Evolutionary conservation across 768 basidiomycete species (phyloP).

Genomic region (Suillus discolor): DNA sequence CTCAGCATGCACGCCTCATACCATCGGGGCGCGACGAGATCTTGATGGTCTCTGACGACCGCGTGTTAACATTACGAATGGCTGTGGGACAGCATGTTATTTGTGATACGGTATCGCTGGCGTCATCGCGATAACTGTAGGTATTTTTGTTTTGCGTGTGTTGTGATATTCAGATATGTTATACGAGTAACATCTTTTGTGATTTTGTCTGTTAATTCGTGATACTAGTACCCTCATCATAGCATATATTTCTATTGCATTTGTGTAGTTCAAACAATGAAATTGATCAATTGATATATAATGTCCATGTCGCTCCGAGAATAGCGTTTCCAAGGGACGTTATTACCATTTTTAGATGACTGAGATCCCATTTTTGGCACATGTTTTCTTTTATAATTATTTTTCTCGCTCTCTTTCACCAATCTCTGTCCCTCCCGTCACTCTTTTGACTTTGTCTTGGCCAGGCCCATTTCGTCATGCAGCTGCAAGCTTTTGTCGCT

Average conservation of each 20-base stretch:
- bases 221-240: slow-evolving; percentile 17
- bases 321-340: background rate
- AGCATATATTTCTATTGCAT: slow-evolving; percentile 34
- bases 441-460: slow-evolving; percentile 16
- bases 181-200: slow-evolving; percentile 17
- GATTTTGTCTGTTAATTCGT: slow-evolving; percentile 20
- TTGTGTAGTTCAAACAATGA: background rate
- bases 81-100: slow-evolving; percentile 27
- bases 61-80: slow-evolving; percentile 71
- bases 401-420: background rate
- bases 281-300: no score
- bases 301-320: no score
- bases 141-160: slow-evolving; percentile 8
- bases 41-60: slow-evolving; percentile 87
- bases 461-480: slow-evolving; percentile 38
- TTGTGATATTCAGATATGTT: slow-evolving; percentile 7
- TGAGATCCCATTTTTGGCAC: no score
- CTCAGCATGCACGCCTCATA: slow-evolving; percentile 46
- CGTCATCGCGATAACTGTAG: slow-evolving; percentile 22
- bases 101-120: slow-evolving; percentile 15
- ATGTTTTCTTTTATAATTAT: no score
- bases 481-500: slow-evolving; percentile 43
- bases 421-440: slow-evolving; percentile 1
- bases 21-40: slow-evolving; percentile 79
- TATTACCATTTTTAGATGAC: background rate